Percentiles rank a stretch among this genome's conserved stretches.
Conservation (phyloP, 192 early-diverging fungal genomes). For the Backusella tarrabulga region DNA sequence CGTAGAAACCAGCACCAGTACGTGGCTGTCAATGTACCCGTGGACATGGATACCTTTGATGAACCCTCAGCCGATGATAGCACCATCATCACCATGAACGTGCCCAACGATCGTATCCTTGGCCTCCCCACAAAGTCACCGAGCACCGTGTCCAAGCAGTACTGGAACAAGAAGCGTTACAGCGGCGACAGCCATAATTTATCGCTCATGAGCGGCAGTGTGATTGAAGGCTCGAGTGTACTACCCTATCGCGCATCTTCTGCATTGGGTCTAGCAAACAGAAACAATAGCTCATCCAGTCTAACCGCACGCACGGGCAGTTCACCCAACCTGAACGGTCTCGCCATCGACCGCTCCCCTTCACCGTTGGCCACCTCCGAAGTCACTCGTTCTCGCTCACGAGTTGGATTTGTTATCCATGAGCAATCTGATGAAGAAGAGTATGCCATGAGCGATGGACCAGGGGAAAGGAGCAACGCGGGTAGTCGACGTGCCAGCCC, state of each 20-base stretch:
- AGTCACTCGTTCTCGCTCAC: slow-evolving; percentile 18
- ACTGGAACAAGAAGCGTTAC: slow-evolving; percentile 39
- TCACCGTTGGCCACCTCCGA: not conserved
- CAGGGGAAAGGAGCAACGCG: not conserved
- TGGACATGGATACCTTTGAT: slow-evolving; percentile 4
- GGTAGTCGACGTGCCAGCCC: slow-evolving; percentile 15
- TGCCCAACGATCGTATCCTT: not conserved
- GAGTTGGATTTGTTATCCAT: slow-evolving; percentile 31
- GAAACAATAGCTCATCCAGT: slow-evolving; percentile 25
- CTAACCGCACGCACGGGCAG: slow-evolving; percentile 23
- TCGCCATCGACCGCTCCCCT: slow-evolving; percentile 11
- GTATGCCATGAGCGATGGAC: not conserved
- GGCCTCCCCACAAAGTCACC: slow-evolving; percentile 20
- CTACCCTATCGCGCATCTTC: slow-evolving; percentile 21
- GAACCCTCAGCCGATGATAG: not conserved
- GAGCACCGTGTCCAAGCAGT: slow-evolving; percentile 12
- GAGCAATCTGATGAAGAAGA: slow-evolving; percentile 34
- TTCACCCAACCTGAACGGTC: slow-evolving; percentile 16
- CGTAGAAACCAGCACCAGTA: slow-evolving; percentile 3
- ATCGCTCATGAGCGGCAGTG: not conserved
- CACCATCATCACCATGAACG: slow-evolving; percentile 14
- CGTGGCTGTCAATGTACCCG: not conserved
- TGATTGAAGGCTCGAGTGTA: slow-evolving; percentile 15
- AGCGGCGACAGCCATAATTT: slow-evolving; percentile 35
- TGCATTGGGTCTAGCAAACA: slow-evolving; percentile 21